These are phyloP conservation scores for Rhizopogon sp. DNA, from an alignment of 768 basidiomycete species.

Conservation along the genomic window DNA sequence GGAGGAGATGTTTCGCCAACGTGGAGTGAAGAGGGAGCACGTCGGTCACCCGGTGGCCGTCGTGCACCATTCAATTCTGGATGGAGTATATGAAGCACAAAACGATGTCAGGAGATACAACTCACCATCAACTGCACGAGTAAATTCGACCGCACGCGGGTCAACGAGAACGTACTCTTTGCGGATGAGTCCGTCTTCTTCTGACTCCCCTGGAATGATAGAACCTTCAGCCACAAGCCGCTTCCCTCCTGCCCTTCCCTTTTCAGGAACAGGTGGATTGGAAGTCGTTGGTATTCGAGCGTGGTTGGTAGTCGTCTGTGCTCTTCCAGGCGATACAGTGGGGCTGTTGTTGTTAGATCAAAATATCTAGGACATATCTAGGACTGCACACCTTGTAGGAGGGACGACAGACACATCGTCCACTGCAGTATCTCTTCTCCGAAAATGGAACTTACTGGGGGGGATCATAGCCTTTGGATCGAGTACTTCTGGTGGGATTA, in stretches of 20 bases:
- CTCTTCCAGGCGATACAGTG: slow-evolving; percentile 14
- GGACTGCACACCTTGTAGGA: slow-evolving; percentile 15
- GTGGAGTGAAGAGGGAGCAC: slow-evolving; percentile 42
- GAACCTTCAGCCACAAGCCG: slow-evolving; percentile 54
- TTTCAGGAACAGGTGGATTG: slow-evolving; percentile 7
- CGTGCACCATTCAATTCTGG: slow-evolving; percentile 63
- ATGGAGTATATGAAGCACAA: slow-evolving; percentile 7
- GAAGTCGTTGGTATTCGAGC: slow-evolving; percentile 9
- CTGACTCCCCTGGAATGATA: slow-evolving; percentile 75
- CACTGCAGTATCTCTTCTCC: slow-evolving; percentile 27
- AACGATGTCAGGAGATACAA: slow-evolving; percentile 2
- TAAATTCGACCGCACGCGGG: slow-evolving; percentile 85
- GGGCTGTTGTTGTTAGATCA: slow-evolving; percentile 5
- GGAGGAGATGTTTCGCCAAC: slow-evolving; percentile 36
- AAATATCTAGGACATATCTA: neutral
- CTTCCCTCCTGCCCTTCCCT: slow-evolving; percentile 12
- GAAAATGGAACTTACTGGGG: slow-evolving; percentile 75
- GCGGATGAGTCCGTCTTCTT: slow-evolving; percentile 74
- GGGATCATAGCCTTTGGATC: slow-evolving; percentile 80
- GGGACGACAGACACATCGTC: slow-evolving; percentile 12
- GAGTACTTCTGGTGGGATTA: slow-evolving; percentile 75
- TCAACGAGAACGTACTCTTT: slow-evolving; percentile 95
- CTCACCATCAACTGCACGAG: slow-evolving; percentile 85
- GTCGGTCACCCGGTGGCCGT: slow-evolving; percentile 54
- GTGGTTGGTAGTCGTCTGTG: slow-evolving; percentile 3